These are phyloP conservation scores for Kondoa subrosea DNA, from an alignment of 768 basidiomycete genomes.

Conservation along the genomic window DNA sequence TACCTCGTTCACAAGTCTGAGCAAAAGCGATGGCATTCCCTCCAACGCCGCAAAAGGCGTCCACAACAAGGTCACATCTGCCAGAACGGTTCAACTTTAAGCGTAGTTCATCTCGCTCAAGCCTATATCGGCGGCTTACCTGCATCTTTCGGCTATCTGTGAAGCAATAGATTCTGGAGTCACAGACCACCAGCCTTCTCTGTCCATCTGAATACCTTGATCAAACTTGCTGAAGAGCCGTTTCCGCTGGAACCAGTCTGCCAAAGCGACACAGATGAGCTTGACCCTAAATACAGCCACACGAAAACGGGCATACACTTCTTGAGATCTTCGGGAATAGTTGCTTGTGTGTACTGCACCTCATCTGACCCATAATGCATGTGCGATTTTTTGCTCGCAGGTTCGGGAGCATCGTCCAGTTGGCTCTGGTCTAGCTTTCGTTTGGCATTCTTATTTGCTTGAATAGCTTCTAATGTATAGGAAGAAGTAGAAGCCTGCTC, in stretches of 20 bases:
- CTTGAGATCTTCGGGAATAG: constrained; percentile 16
- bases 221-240: constrained; percentile 58
- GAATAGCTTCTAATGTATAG: too few species aligned
- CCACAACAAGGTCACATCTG: constrained; percentile 62
- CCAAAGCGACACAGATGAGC: too few species aligned
- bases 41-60: constrained; percentile 94
- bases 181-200: constrained; percentile 86
- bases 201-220: constrained; percentile 68
- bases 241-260: constrained; percentile 73
- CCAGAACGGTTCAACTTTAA: neutral
- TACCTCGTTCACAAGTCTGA: constrained; percentile 83
- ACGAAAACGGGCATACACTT: constrained; percentile 21
- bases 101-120: neutral
- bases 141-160: constrained; percentile 81
- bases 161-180: constrained; percentile 84
- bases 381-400: neutral
- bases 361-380: neutral
- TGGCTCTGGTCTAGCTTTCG: neutral
- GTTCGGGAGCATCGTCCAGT: neutral
- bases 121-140: constrained; percentile 27
- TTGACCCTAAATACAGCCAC: neutral
- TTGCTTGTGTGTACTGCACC: neutral
- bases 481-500: too few species aligned
- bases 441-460: neutral
- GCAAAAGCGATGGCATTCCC: constrained; percentile 97